A percentile compares a stretch with the other conserved stretches of the same genome.
These are phyloP conservation scores for Curvularia sp. DNA, from an alignment of 2,329 filamentous ascomycete genomes.

Conservation along the genomic window DNA sequence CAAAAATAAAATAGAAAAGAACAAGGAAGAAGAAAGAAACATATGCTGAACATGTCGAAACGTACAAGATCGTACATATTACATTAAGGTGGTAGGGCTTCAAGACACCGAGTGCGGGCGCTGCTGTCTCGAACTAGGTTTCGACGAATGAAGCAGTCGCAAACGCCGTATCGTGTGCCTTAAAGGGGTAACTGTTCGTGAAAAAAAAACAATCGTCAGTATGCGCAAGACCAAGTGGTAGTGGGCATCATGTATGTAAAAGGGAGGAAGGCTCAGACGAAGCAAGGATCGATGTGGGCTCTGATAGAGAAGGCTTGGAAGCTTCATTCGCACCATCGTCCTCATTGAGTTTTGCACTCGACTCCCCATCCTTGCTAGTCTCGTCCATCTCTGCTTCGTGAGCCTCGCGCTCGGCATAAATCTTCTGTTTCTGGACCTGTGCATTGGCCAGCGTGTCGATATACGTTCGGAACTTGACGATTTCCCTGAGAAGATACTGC, in stretches of 20 bases:
- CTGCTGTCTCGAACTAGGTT: conserved; percentile 32
- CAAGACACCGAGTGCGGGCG: conserved; percentile 42
- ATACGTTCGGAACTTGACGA: conserved; percentile 96
- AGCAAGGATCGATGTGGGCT: conserved; percentile 11
- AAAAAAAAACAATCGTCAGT: conserved; percentile 38
- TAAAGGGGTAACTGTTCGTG: conserved; percentile 42
- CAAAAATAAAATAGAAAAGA: conserved; percentile 4
- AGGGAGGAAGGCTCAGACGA: conserved; percentile 12
- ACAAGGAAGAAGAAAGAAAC: conserved; percentile 1
- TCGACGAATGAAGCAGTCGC: conserved; percentile 48
- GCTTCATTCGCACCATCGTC: conserved; percentile 47
- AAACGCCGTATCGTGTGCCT: conserved; percentile 47
- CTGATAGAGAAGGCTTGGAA: conserved; percentile 29
- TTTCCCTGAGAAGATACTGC: conserved; percentile 87
- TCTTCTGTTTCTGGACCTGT: conserved; percentile 71
- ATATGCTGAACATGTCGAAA: conserved; percentile 6
- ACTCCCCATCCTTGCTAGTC: conserved; percentile 19
- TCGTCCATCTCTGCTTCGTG: conserved; percentile 30
- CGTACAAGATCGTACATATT: conserved; percentile 21
- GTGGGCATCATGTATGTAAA: conserved; percentile 16
- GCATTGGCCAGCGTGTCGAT: conserved; percentile 83
- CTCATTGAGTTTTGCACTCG: conserved; percentile 26
- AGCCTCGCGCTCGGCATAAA: conserved; percentile 62
- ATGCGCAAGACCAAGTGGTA: conserved; percentile 25
- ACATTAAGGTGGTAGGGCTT: conserved; percentile 33